Evolutionary conservation across 2,329 filamentous ascomycete genomes (phyloP).

Genomic region (Neopestalotiopsis sp.): DNA sequence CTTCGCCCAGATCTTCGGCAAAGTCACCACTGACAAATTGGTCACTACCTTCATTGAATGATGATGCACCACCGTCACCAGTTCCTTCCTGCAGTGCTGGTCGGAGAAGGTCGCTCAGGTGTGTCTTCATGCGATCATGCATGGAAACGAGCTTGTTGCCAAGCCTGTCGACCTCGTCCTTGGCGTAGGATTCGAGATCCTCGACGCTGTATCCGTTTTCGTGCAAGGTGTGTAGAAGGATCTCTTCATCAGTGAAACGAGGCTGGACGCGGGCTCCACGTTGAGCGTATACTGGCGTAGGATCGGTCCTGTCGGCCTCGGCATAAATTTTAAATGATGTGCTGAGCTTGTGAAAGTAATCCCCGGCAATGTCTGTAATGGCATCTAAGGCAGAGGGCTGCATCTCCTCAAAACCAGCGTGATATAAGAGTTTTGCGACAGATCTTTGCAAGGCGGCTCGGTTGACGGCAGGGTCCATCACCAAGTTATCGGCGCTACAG

Average conservation of each 20-base stretch:
- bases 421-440: constrained; percentile 93
- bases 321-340: constrained; percentile 81
- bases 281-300: constrained; percentile 45
- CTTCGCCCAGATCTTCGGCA: constrained; percentile 95
- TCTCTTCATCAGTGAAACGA: constrained; percentile 82
- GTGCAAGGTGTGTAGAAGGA: constrained; percentile 83
- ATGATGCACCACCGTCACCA: constrained; percentile 78
- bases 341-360: constrained; percentile 87
- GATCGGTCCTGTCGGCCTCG: constrained; percentile 78
- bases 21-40: constrained; percentile 98
- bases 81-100: constrained; percentile 84
- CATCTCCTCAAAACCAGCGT: constrained; percentile 95
- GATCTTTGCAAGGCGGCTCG: constrained; percentile 86
- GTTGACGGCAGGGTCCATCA: constrained; percentile 84
- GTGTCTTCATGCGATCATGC: constrained; percentile 92
- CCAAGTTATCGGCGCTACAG: constrained; percentile 85
- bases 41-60: constrained; percentile 96
- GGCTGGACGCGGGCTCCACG: constrained; percentile 58
- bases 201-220: constrained; percentile 86
- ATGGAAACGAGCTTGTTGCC: constrained; percentile 79
- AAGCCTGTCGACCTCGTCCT: constrained; percentile 90
- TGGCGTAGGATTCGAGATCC: constrained; percentile 82
- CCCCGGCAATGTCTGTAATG: constrained; percentile 85
- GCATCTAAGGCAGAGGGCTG: constrained; percentile 93
- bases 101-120: constrained; percentile 90